phyloP scores from a whole-genome alignment of 2,329 filamentous ascomycete species.

The Xylaria sp. region DNA sequence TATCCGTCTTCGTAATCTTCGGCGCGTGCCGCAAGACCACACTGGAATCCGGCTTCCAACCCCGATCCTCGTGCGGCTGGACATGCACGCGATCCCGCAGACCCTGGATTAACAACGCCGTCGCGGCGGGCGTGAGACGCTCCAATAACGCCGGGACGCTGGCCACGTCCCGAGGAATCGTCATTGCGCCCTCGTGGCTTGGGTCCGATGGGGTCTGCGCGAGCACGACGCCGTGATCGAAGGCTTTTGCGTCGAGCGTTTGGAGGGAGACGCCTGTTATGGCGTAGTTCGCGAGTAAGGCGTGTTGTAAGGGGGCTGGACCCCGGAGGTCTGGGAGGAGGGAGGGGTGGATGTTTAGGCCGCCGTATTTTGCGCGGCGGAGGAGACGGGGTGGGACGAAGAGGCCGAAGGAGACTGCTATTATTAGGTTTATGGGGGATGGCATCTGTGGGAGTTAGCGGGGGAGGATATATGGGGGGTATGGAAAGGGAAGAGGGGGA shows the following conservation, averaged over 20 bases:
- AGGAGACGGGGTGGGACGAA: slow-evolving; percentile 78
- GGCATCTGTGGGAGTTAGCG: slow-evolving; percentile 44
- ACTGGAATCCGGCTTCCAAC: slow-evolving; percentile 24
- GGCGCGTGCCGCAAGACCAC: slow-evolving; percentile 50
- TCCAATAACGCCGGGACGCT: slow-evolving; percentile 43
- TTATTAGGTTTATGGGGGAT: slow-evolving; percentile 63
- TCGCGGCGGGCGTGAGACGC: slow-evolving; percentile 59
- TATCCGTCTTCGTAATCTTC: slow-evolving; percentile 64
- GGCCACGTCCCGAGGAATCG: slow-evolving; percentile 41
- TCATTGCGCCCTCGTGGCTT: slow-evolving; percentile 44
- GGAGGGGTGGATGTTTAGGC: slow-evolving; percentile 90
- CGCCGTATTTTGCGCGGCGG: slow-evolving; percentile 66
- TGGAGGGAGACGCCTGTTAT: slow-evolving; percentile 78
- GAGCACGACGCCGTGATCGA: slow-evolving; percentile 75
- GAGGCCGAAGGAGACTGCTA: slow-evolving; percentile 92
- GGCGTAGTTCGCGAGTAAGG: slow-evolving; percentile 58
- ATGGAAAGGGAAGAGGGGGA: not conserved
- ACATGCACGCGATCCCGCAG: slow-evolving; percentile 61
- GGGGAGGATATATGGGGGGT: not conserved
- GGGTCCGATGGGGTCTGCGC: slow-evolving; percentile 59
- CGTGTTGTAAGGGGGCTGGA: slow-evolving; percentile 78
- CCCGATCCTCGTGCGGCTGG: slow-evolving; percentile 46
- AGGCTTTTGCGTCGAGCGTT: slow-evolving; percentile 69
- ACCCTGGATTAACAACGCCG: slow-evolving; percentile 62
- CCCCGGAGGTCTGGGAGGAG: slow-evolving; percentile 82